Evolutionary conservation across 1,139 yeast genomes (phyloP).

Genomic region (Blastobotrys ciferrii): DNA sequence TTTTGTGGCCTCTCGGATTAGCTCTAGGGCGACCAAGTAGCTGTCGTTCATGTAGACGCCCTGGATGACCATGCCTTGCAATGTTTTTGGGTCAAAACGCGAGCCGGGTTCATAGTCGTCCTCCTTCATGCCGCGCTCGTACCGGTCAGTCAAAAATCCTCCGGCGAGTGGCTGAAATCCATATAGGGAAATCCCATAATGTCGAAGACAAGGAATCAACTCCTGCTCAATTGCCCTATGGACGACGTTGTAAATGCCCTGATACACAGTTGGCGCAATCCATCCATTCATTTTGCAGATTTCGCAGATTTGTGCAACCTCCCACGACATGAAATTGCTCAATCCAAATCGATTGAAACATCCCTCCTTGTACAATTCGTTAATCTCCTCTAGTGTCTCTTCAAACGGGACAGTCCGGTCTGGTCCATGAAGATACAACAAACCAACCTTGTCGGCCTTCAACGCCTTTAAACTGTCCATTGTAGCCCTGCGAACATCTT

Average conservation of each 20-base stretch:
- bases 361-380: not conserved
- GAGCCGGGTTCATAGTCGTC: not conserved
- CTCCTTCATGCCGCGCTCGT: not conserved
- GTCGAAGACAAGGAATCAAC: not conserved
- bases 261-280: not conserved
- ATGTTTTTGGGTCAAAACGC: not conserved
- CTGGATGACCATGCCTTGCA: not conserved
- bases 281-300: not conserved
- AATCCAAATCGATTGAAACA: not conserved
- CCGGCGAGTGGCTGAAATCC: not conserved
- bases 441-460: not conserved
- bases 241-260: not conserved
- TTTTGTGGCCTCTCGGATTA: not conserved
- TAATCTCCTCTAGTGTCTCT: not conserved
- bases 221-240: not conserved
- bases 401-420: not conserved
- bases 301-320: not conserved
- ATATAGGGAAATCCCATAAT: not conserved
- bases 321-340: not conserved
- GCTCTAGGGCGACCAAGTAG: not conserved
- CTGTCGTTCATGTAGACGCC: not conserved
- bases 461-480: not conserved
- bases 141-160: not conserved
- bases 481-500: not conserved
- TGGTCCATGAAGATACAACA: not conserved